phyloP scores from a whole-genome alignment of 139 green algal species.

The Chlorella sp. region DNA sequence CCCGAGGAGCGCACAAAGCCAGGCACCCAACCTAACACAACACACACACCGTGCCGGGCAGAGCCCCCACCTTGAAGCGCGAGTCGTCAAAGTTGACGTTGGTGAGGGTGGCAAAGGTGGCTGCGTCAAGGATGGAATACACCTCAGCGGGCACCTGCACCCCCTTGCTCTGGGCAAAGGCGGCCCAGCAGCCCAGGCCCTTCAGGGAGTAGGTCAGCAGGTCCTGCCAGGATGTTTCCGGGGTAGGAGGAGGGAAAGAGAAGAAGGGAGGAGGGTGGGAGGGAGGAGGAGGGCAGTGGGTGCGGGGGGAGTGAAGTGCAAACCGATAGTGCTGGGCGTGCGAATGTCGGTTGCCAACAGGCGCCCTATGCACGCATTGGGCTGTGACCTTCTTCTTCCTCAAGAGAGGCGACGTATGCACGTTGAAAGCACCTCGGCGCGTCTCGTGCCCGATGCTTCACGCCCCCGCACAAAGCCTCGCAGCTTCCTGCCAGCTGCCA shows the following conservation, averaged over 20 bases:
- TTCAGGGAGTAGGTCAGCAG: conserved; percentile 65
- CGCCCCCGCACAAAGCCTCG: neutral
- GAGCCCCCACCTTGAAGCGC: conserved; percentile 53
- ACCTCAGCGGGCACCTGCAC: conserved; percentile 38
- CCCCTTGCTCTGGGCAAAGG: conserved; percentile 42
- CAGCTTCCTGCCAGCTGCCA: neutral
- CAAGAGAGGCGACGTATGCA: no score
- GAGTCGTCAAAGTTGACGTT: conserved; percentile 77
- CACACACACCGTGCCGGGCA: no score
- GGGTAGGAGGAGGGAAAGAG: neutral
- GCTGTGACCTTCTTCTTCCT: no score
- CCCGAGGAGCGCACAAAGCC: no score
- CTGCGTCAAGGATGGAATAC: conserved; percentile 62
- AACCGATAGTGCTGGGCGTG: no score
- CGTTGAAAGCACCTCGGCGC: no score
- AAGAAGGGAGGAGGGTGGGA: no score
- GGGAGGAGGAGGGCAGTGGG: neutral
- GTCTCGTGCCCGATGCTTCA: no score
- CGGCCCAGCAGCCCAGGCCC: conserved; percentile 51
- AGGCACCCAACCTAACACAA: no score
- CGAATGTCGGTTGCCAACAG: no score
- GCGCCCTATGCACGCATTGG: no score
- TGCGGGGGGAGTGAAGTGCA: no score
- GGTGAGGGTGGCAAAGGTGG: conserved; percentile 76
- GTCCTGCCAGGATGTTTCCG: conserved; percentile 61